Percentiles rank a stretch among this genome's conserved stretches.
phyloP scores from a whole-genome alignment of 768 basidiomycete species.

The Suillus subluteus region DNA sequence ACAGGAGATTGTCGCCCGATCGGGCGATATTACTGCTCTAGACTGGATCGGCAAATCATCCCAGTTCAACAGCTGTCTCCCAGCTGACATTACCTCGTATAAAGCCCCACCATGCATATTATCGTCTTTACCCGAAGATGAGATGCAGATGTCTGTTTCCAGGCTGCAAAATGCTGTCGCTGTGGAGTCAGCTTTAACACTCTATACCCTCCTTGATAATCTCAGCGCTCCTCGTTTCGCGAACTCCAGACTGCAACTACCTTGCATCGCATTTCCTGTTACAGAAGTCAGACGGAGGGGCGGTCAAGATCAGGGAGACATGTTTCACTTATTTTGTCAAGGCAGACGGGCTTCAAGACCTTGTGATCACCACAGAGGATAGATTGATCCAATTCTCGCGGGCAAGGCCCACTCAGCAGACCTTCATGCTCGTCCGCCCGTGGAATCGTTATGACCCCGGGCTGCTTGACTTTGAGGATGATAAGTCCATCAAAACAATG shows the following conservation, averaged over 20 bases:
- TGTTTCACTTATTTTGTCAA: not conserved
- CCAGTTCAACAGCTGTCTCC: not conserved
- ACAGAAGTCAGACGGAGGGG: not conserved
- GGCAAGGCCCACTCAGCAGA: not conserved
- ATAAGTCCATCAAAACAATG: not conserved
- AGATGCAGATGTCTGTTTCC: not conserved
- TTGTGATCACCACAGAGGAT: not conserved
- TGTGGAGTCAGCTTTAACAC: not conserved
- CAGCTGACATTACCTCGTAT: constrained; percentile 4
- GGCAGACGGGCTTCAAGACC: not conserved
- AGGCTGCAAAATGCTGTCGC: not conserved
- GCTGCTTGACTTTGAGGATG: constrained; percentile 1
- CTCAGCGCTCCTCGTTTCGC: not conserved
- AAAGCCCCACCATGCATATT: not conserved
- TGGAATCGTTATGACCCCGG: not conserved
- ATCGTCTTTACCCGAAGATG: not conserved
- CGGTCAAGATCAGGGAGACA: not conserved
- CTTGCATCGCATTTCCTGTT: not conserved
- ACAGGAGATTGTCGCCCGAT: not conserved
- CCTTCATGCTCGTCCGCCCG: not conserved
- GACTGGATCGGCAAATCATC: constrained; percentile 4
- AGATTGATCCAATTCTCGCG: not conserved
- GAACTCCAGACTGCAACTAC: not conserved
- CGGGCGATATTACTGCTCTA: not conserved
- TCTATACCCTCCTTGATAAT: not conserved